Base-by-base conservation (phyloP, 176 grass and related monocot genomes). In the Pontederia paniculata region DNA sequence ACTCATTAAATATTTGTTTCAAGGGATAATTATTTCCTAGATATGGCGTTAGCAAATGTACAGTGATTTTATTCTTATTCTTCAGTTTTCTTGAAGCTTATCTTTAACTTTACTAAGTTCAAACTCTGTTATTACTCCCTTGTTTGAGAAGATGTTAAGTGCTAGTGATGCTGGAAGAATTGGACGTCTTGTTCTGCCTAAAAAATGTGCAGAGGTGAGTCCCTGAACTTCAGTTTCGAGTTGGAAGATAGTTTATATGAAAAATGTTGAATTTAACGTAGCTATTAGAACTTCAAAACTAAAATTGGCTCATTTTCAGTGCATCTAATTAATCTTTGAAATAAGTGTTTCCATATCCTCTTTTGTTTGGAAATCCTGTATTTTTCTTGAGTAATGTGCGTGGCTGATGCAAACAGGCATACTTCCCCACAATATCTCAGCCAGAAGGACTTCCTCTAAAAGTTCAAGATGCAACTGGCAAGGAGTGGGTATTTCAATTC, bases 81-180 rank as follows among this genome's bases (percentile, higher is more conserved):
- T 59, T 41, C 45, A 51, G 52, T 72, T 42, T 68, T 67, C 18
- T 20, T 16, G 68, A 82, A 52, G 56, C 19, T 58, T 57, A 70
- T 74, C 81, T 85, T 95, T 77, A 84, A 72, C 63, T 28, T 62
- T 61, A 12, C 57, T 77, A 74, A 91, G 93, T 71, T 84, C 93
- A 45, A 87, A 90, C 66, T 88, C 83, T 63, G 74, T 88, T 31
- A 83, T 98, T 60, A 91, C 75, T 69, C 93, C 93, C 69, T 74
- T 98, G 52, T 98, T 98, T 81, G 93, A 98, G 67, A 98, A 98
- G 73, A 91, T 88, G 93, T 50, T 98, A 64, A 98, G 93, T 70
- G 86, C 93, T 57, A 98, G 93, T 70, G 93, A 98, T 75, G 93
- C 93, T 74, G 93, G 93, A 10, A 57, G 93, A 69, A 98, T 98